Evolutionary conservation across 345 rosid species (phyloP).

Genomic region (Populus euphratica): DNA sequence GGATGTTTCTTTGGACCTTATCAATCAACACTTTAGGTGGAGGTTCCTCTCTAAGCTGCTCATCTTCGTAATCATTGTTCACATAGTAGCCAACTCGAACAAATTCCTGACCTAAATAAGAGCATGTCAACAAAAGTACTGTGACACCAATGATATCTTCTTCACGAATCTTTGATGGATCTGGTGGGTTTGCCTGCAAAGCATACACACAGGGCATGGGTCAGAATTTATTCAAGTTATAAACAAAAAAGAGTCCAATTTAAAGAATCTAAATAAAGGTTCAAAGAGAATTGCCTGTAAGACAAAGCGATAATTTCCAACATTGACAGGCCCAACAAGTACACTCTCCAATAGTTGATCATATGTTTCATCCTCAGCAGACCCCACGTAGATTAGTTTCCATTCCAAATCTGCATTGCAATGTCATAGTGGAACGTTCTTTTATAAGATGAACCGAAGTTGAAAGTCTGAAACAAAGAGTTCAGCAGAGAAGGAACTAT

Average conservation of each 20-base stretch:
- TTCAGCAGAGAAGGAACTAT: background rate
- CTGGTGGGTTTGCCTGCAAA: constrained; percentile 83
- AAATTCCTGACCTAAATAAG: constrained; percentile 82
- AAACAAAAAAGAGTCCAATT: background rate
- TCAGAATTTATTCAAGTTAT: background rate
- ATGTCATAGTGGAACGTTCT: background rate
- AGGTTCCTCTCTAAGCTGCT: constrained; percentile 87
- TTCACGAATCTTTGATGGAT: constrained; percentile 80
- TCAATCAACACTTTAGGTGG: constrained; percentile 69
- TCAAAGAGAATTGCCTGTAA: constrained; percentile 49
- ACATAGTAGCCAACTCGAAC: constrained; percentile 85
- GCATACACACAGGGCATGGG: constrained; percentile 9
- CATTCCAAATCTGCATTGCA: constrained; percentile 72
- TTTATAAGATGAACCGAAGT: background rate
- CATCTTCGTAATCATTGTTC: constrained; percentile 87
- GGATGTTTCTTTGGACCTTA: constrained; percentile 78
- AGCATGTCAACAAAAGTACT: constrained; percentile 76
- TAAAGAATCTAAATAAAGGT: background rate
- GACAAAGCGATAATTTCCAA: constrained; percentile 85
- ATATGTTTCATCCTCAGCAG: constrained; percentile 91
- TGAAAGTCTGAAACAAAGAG: background rate
- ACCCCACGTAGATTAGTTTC: constrained; percentile 94
- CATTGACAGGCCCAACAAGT: constrained; percentile 90
- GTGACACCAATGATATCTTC: constrained; percentile 89
- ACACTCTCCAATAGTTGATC: constrained; percentile 86